Evolutionary conservation across 768 basidiomycete species (phyloP).

Genomic region (Chalciporus sphaerocephalus): DNA sequence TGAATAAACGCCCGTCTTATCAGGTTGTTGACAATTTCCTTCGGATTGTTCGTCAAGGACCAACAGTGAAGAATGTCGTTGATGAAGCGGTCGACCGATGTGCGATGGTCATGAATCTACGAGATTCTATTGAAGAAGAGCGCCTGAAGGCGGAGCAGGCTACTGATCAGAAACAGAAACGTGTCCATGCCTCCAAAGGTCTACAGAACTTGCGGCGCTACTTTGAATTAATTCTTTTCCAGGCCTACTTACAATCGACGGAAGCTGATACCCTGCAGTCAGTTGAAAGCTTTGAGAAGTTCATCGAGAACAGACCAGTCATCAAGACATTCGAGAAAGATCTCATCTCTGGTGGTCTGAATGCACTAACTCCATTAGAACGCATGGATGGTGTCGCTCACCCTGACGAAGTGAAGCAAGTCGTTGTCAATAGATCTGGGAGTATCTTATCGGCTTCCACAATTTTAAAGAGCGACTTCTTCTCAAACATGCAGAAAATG

Average conservation of each 20-base stretch:
- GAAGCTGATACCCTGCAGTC: slow-evolving; percentile 75
- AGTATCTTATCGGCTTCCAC: slow-evolving; percentile 85
- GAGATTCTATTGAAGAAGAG: slow-evolving; percentile 84
- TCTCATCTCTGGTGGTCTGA: slow-evolving; percentile 68
- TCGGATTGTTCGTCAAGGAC: slow-evolving; percentile 82
- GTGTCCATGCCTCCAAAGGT: slow-evolving; percentile 70
- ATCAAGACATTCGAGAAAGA: slow-evolving; percentile 96
- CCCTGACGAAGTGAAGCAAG: slow-evolving; percentile 85
- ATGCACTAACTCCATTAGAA: slow-evolving; percentile 78
- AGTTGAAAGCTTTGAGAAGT: slow-evolving; percentile 75
- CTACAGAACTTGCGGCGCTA: slow-evolving; percentile 80
- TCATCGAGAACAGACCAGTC: slow-evolving; percentile 82
- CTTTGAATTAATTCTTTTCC: slow-evolving; percentile 83
- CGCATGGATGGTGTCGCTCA: slow-evolving; percentile 72
- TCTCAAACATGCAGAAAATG: slow-evolving; percentile 93
- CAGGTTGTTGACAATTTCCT: slow-evolving; percentile 87
- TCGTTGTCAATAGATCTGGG: slow-evolving; percentile 82
- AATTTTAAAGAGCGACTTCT: slow-evolving; percentile 94
- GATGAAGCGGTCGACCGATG: slow-evolving; percentile 89
- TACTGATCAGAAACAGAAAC: slow-evolving; percentile 65
- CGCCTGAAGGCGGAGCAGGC: slow-evolving; percentile 75
- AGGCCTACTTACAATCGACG: slow-evolving; percentile 80
- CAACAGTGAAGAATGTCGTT: slow-evolving; percentile 78
- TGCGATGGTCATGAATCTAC: slow-evolving; percentile 74
- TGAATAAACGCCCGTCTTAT: slow-evolving; percentile 58